phyloP scores from a whole-genome alignment of 305 asterid species.

The Fraxinus baroniana region DNA sequence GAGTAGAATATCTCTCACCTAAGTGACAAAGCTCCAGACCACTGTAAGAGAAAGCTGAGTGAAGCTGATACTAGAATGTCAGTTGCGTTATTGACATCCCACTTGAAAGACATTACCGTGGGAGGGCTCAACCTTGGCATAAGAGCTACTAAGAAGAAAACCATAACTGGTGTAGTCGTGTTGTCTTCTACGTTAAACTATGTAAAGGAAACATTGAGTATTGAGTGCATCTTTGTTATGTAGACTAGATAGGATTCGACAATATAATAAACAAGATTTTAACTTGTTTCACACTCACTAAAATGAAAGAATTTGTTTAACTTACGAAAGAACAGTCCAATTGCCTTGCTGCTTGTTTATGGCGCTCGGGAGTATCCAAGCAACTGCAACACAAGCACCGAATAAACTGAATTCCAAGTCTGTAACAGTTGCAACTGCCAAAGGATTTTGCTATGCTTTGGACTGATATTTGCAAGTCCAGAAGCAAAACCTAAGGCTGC shows the following conservation, averaged over 20 bases:
- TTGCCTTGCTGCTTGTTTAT: slow-evolving; percentile 75
- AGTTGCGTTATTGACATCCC: slow-evolving; percentile 46
- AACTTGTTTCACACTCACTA: background rate
- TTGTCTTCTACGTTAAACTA: slow-evolving; percentile 88
- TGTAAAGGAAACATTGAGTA: background rate
- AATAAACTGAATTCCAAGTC: slow-evolving; percentile 73
- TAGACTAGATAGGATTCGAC: background rate
- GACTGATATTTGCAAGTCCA: slow-evolving; percentile 83
- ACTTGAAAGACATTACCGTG: slow-evolving; percentile 57
- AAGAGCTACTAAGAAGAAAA: slow-evolving; percentile 71
- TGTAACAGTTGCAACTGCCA: slow-evolving; percentile 74
- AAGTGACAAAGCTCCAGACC: slow-evolving; percentile 92
- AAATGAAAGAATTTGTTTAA: background rate
- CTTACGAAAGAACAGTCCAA: slow-evolving; percentile 93
- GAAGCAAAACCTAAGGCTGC: slow-evolving; percentile 88
- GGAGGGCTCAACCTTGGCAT: slow-evolving; percentile 89
- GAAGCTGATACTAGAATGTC: slow-evolving; percentile 63
- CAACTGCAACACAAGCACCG: slow-evolving; percentile 72
- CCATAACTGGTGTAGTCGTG: slow-evolving; percentile 45
- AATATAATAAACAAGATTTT: no score
- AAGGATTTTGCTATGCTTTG: slow-evolving; percentile 46
- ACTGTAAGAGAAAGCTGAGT: slow-evolving; percentile 81
- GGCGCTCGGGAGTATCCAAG: slow-evolving; percentile 81
- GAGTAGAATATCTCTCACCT: slow-evolving; percentile 40
- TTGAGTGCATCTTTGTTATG: no score